Base-by-base conservation (phyloP, 352 stramenopile species). In the Globisporangium splendens region DNA sequence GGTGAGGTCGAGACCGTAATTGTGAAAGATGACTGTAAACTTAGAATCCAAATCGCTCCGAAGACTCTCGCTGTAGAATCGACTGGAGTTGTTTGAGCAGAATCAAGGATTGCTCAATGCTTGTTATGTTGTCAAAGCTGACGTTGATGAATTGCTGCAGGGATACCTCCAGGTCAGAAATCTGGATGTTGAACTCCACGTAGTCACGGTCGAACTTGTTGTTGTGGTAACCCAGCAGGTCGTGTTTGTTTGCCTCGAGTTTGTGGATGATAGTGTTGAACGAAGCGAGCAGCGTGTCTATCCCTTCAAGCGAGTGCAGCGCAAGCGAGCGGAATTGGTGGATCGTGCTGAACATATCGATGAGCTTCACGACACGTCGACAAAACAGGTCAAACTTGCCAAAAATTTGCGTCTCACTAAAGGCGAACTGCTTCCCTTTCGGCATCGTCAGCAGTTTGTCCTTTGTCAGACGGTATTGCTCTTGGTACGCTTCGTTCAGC, bases 171-270 rank as follows among this genome's bases (percentile, higher is more conserved):
- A 97, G 74, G 53, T 96, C 89, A 0, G 84, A 83, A 46, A 97
- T 94, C 57, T 91, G 81, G 49, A 97, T 95, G 57, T 97, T 98
- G 69, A 98, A 98, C 54, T 97, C 88, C 10, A 98, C 86, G 59
- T 97, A 98, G 63, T 97, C 93, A 14, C 91, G 73, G 49, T 98
- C 92, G 56, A 97, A 98, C 56, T 94, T 93, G 63, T 94, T 94
- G 68, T 89, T 90, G 69, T 93, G 73, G 64, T 84, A 96, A 59
- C 95, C 87, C 1, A 97, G 70, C 31, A 97, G 54, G 53, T 96
- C 86, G 62, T 96, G 86, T 54, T 90, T 88, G 61, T 91, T 79
- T 18, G 47, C 50, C 31, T 84, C 70, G 61, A 97, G 93, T 44
- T 91, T 76, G 43, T 63, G 65, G 18, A 96, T 90, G 49, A 96